Evolutionary conservation across 768 basidiomycete genomes (phyloP).

Genomic region (Butyriboletus loyo): DNA sequence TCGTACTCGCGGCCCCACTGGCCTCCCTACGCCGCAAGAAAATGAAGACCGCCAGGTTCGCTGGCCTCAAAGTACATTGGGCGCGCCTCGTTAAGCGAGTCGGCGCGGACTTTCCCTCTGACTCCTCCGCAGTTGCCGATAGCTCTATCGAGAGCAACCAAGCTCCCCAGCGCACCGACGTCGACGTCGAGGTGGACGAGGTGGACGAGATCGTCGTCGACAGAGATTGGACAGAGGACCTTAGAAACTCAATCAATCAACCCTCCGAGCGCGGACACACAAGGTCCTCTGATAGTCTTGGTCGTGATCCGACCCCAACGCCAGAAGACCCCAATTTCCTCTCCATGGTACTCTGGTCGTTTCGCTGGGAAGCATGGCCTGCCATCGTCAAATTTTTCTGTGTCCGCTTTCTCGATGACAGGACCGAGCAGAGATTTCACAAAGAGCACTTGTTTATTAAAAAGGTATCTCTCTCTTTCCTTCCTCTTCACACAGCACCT

Average conservation of each 20-base stretch:
- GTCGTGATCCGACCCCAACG: conserved; percentile 32
- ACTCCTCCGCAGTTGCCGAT: conserved; percentile 50
- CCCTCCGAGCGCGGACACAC: conserved; percentile 52
- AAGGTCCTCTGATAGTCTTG: conserved; percentile 47
- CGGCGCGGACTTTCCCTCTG: conserved; percentile 56
- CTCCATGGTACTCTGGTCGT: conserved; percentile 35
- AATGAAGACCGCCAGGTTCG: conserved; percentile 40
- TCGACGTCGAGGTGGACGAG: conserved; percentile 33
- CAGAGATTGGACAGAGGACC: conserved; percentile 61
- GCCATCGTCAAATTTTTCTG: conserved; percentile 54
- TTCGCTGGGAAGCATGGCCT: conserved; percentile 62
- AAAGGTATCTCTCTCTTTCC: conserved; percentile 37
- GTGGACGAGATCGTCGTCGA: conserved; percentile 79
- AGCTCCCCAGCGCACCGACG: conserved; percentile 28
- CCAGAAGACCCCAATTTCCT: conserved; percentile 36
- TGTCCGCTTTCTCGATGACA: conserved; percentile 57
- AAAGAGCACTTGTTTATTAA: conserved; percentile 74
- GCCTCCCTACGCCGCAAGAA: conserved; percentile 26
- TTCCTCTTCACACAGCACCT: not conserved
- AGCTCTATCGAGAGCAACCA: conserved; percentile 42
- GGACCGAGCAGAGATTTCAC: conserved; percentile 47
- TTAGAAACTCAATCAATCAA: conserved; percentile 50
- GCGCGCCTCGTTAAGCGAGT: conserved; percentile 51
- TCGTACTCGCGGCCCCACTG: conserved; percentile 29
- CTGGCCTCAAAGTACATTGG: conserved; percentile 43